These are phyloP conservation scores for Phytophthora ramorum DNA, from an alignment of 352 stramenopile genomes.

Conservation along the genomic window DNA sequence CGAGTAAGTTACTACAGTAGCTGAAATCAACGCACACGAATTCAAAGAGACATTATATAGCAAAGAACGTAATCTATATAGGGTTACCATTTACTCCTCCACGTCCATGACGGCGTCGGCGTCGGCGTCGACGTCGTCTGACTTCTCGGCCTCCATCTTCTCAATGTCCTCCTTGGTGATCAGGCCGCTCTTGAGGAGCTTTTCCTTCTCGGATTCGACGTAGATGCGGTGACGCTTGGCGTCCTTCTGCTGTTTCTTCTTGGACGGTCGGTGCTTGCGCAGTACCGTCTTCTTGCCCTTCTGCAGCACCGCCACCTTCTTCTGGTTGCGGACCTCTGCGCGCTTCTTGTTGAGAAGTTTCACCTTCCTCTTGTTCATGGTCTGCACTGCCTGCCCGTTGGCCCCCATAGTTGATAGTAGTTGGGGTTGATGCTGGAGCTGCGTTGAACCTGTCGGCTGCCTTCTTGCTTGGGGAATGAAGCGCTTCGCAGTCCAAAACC, in stretches of 20 bases:
- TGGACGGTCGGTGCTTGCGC: slow-evolving; percentile 72
- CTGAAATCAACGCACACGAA: neutral
- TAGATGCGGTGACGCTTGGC: slow-evolving; percentile 79
- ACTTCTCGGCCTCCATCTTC: slow-evolving; percentile 70
- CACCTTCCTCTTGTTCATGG: slow-evolving; percentile 89
- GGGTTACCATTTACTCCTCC: slow-evolving; percentile 58
- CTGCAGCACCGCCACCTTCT: slow-evolving; percentile 73
- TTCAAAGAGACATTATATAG: slow-evolving; percentile 33
- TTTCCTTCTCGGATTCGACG: slow-evolving; percentile 75
- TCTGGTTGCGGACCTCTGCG: slow-evolving; percentile 74
- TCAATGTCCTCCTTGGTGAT: slow-evolving; percentile 87
- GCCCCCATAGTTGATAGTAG: slow-evolving; percentile 38
- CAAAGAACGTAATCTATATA: slow-evolving; percentile 44
- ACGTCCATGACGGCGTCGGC: slow-evolving; percentile 50
- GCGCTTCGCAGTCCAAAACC: slow-evolving; percentile 26
- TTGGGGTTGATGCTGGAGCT: slow-evolving; percentile 10
- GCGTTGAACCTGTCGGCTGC: slow-evolving; percentile 1
- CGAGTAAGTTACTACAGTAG: neutral
- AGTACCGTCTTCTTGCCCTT: slow-evolving; percentile 65
- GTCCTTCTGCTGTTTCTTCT: slow-evolving; percentile 90
- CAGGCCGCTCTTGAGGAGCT: slow-evolving; percentile 79
- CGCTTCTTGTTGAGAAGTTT: slow-evolving; percentile 90
- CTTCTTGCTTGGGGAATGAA: slow-evolving; percentile 25
- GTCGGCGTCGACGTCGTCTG: slow-evolving; percentile 49
- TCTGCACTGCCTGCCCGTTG: slow-evolving; percentile 73